phyloP scores from a whole-genome alignment of 345 rosid species.

The Eucalyptus curtisii region DNA sequence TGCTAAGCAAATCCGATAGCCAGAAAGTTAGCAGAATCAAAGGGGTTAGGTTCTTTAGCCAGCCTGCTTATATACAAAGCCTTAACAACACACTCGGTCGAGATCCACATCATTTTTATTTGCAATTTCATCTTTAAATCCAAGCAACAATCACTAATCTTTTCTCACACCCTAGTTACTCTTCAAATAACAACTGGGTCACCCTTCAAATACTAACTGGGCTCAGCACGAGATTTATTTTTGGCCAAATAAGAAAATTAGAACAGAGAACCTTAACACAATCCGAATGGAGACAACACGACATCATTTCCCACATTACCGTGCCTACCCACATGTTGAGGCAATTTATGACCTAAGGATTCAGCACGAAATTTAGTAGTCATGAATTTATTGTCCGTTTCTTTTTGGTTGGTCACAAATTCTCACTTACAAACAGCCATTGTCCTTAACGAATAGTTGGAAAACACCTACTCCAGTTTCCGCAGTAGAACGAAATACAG shows the following conservation, averaged over 20 bases:
- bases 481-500: not conserved
- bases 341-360: not conserved
- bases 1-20: not conserved
- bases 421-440: not conserved
- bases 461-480: not conserved
- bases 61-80: not conserved
- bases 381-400: not conserved
- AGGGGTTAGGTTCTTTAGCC: not conserved
- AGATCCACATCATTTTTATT: not conserved
- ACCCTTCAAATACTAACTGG: not conserved
- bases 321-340: not conserved
- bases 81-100: not conserved
- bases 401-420: not conserved
- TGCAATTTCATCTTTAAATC: not conserved
- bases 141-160: not conserved
- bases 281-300: not conserved
- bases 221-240: not conserved
- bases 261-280: not conserved
- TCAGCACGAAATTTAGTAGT: not conserved
- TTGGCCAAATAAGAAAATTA: not conserved
- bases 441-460: not conserved
- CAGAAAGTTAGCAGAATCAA: not conserved
- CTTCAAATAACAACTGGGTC: not conserved
- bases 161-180: not conserved
- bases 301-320: not conserved